Evolutionary conservation across 371 early-diverging fungal species (phyloP).

Genomic region (Mortierella sp.): DNA sequence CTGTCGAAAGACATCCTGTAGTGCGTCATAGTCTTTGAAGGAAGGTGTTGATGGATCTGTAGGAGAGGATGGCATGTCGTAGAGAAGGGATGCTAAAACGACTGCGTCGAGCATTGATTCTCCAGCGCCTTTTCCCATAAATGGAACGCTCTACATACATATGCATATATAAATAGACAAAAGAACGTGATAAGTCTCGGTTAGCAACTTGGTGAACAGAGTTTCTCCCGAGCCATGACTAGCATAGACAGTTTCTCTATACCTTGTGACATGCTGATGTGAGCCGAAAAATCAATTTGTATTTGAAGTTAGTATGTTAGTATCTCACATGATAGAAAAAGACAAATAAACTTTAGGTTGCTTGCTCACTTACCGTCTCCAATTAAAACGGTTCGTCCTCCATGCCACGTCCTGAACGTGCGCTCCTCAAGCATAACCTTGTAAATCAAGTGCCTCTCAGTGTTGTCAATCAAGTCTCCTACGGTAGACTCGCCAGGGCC

Average conservation of each 20-base stretch:
- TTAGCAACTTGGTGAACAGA: too few species aligned
- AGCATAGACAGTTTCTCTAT: neutral
- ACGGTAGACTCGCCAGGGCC: slow-evolving; percentile 17
- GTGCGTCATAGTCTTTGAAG: slow-evolving; percentile 3
- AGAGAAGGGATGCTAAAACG: slow-evolving; percentile 15
- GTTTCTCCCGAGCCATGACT: too few species aligned
- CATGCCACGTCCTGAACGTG: slow-evolving; percentile 23
- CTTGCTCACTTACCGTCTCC: slow-evolving; percentile 23
- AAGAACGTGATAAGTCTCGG: neutral
- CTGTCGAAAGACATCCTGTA: slow-evolving; percentile 4
- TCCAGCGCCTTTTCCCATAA: slow-evolving; percentile 21
- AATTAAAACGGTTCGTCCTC: slow-evolving; percentile 23
- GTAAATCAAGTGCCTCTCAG: slow-evolving; percentile 17
- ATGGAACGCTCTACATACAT: slow-evolving; percentile 21
- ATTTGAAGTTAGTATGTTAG: neutral
- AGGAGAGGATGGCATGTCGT: slow-evolving; percentile 14
- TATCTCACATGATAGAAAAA: neutral
- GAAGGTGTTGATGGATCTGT: neutral
- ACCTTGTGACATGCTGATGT: slow-evolving; percentile 35
- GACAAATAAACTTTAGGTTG: neutral
- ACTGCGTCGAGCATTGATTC: slow-evolving; percentile 33
- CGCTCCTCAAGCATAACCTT: slow-evolving; percentile 34
- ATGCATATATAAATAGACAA: neutral
- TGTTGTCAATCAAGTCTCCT: slow-evolving; percentile 21
- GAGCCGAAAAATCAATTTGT: neutral